Evolutionary conservation across 345 rosid species (phyloP), one percentile per base, ranked within the genome.

Genomic region (Nephelium lappaceum): DNA sequence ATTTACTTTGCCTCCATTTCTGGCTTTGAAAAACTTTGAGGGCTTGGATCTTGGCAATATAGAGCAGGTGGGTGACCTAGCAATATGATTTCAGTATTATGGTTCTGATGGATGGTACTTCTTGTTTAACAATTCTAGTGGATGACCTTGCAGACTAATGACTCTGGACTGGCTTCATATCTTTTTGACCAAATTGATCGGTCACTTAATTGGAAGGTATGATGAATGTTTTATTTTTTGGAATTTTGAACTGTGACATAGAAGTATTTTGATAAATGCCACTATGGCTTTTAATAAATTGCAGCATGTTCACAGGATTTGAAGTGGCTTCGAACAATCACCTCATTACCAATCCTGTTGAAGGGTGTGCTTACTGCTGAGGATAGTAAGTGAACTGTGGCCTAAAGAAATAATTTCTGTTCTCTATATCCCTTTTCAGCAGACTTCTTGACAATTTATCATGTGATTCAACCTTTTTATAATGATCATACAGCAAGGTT

Each of bases 321-420:
- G 51, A 82, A 90, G 82, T 93, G 98, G 98, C 95, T 95, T 24
- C 95, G 93, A 79, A 91, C 97, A 76, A 94, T 96, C 81, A 96
- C 99, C 47, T 85, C 89, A 6, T 81, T 96, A 81, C 99, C 99
- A 36, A 94, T 96, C 85, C 90, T 96, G 55, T 91, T 94, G 74
- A 96, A 96, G 86, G 99, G 99, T 77, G 90, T 93, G 11, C 84
- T 96, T 53, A 93, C 97, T 80, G 94, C 97, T 47, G 98, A 94
- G 85, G 98, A 96, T 81, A 73, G 99, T 94, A 85, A 86, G 79
- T 47, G 62, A 83, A 71, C 75, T 69, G 24, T 14, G 16, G 18
- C 74, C 65, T 24, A 31, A 64, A 68, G 62, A 62, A 53, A 62
- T 41, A 67, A 51, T 60, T 21, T 25, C 11, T 53, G 39, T 31